A percentile compares a stretch with the other conserved stretches of the same genome.
Evolutionary conservation across 441 rosid species (phyloP).

Genomic region (Codiaeum variegatum): DNA sequence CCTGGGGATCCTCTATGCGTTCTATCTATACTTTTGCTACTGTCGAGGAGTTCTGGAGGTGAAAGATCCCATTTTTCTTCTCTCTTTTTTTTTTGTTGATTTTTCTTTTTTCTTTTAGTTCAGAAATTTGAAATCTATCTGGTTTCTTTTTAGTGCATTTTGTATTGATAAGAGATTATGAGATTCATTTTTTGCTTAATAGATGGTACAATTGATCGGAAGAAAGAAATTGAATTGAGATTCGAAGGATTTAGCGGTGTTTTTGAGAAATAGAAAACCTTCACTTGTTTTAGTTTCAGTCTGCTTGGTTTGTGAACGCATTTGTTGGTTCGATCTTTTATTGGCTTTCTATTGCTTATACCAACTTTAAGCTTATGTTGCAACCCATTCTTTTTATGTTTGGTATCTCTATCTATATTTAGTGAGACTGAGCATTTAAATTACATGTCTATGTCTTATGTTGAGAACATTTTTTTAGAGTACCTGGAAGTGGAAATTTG

Average conservation of each 20-base stretch:
- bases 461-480: no score
- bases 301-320: neutral
- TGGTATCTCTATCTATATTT: no score
- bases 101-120: neutral
- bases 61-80: neutral
- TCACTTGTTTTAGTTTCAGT: no score
- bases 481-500: neutral
- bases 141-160: neutral
- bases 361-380: no score
- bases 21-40: constrained; percentile 63
- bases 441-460: no score
- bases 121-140: neutral
- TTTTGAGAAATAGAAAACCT: neutral
- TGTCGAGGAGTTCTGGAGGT: constrained; percentile 89
- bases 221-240: neutral
- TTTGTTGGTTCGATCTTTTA: neutral
- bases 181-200: neutral
- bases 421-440: no score
- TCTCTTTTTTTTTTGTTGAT: neutral
- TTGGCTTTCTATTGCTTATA: no score
- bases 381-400: no score
- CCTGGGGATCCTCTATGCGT: constrained; percentile 78
- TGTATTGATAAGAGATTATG: neutral
- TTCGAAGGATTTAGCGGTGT: neutral
- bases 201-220: neutral